Percentiles rank a stretch among this genome's conserved stretches.
These are phyloP conservation scores for Corchorus olitorius DNA, from an alignment of 345 rosid species.

Conservation along the genomic window DNA sequence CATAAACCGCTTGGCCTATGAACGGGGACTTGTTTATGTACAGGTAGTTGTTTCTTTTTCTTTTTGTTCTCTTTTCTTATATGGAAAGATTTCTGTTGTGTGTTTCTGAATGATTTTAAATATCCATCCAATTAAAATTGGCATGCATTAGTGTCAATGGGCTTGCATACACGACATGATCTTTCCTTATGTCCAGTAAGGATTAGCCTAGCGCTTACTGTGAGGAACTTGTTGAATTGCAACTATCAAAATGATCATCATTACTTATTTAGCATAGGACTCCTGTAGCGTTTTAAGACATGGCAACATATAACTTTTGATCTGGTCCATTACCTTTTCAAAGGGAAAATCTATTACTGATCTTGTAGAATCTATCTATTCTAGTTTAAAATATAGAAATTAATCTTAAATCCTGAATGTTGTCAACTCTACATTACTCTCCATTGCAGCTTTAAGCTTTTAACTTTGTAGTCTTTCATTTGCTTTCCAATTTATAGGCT, in stretches of 20 bases:
- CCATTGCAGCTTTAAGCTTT: background rate
- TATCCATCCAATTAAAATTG: background rate
- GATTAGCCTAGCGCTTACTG: background rate
- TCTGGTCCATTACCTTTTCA: background rate
- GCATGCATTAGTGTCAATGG: no score
- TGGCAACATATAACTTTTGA: background rate
- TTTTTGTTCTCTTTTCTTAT: slow-evolving; percentile 6
- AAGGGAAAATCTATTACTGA: background rate
- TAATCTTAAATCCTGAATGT: background rate
- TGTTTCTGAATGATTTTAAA: slow-evolving; percentile 7
- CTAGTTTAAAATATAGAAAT: background rate
- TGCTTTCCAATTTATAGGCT: background rate
- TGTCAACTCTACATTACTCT: background rate
- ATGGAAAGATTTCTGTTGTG: background rate
- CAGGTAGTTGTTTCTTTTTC: slow-evolving; percentile 48
- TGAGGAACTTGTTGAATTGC: background rate
- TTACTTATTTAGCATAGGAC: background rate
- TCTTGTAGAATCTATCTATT: background rate
- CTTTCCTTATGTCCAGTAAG: background rate
- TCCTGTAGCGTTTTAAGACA: background rate
- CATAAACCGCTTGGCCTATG: slow-evolving; percentile 77
- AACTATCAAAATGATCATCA: background rate
- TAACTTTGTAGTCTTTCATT: background rate
- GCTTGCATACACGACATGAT: background rate
- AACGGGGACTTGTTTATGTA: slow-evolving; percentile 78